A percentile compares a stretch with the other conserved stretches of the same genome.
Evolutionary conservation across 2,329 filamentous ascomycete genomes (phyloP).

Genomic region (Botrytis sinoallii): DNA sequence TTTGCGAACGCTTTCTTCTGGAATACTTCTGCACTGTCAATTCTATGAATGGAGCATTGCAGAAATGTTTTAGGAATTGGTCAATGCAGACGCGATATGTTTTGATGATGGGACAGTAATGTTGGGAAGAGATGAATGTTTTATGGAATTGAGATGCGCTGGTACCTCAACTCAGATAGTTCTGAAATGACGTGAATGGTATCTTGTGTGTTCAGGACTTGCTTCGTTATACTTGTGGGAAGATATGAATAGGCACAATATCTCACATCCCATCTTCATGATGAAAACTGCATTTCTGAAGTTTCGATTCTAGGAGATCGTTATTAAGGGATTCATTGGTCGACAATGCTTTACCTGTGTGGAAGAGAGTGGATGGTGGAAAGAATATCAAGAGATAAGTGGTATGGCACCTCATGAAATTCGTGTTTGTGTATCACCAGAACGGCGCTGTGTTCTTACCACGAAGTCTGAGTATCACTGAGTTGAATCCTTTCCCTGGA

Average conservation of each 20-base stretch:
- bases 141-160: not conserved
- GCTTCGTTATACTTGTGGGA: not conserved
- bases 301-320: not conserved
- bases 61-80: not conserved
- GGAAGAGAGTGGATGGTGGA: not conserved
- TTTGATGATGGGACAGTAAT: not conserved
- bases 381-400: not conserved
- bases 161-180: not conserved
- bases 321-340: not conserved
- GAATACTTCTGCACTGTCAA: not conserved
- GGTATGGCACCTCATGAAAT: not conserved
- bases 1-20: not conserved
- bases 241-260: not conserved
- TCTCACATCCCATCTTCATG: not conserved
- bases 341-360: not conserved
- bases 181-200: not conserved
- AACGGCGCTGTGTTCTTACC: not conserved
- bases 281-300: not conserved
- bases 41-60: not conserved
- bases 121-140: not conserved
- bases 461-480: no score
- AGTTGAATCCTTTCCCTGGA: no score
- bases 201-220: not conserved
- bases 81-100: not conserved
- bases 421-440: not conserved